Conservation (phyloP, 2,329 filamentous ascomycete genomes). For the Colletotrichum spinosum region DNA sequence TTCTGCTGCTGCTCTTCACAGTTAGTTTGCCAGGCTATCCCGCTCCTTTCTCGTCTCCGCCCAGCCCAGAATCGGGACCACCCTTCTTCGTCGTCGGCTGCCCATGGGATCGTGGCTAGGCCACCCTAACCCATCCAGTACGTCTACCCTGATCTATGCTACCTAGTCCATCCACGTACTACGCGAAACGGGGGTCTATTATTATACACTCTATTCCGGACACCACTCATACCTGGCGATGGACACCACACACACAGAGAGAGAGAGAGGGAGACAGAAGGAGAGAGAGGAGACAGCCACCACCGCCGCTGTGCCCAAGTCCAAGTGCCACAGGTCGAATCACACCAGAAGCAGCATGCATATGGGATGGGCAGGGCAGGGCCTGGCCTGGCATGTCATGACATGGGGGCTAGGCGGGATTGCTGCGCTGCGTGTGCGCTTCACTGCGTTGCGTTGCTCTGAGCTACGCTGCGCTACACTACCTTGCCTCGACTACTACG, state of each 20-base stretch:
- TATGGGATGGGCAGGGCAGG: slow-evolving; percentile 25
- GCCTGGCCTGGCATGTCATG: neutral
- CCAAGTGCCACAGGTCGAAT: slow-evolving; percentile 34
- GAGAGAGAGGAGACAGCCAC: neutral
- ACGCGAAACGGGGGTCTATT: slow-evolving; percentile 31
- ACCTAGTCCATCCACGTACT: neutral
- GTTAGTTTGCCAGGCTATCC: neutral
- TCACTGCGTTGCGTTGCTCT: slow-evolving; percentile 30
- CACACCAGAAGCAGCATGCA: slow-evolving; percentile 36
- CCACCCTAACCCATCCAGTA: slow-evolving; percentile 14
- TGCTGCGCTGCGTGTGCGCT: slow-evolving; percentile 27
- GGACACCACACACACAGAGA: too few relatives aligned
- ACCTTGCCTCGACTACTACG: neutral
- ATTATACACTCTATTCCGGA: slow-evolving; percentile 20
- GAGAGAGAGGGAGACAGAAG: too few relatives aligned
- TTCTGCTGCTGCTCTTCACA: too few relatives aligned
- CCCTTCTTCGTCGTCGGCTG: slow-evolving; percentile 13
- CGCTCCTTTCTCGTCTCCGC: slow-evolving; percentile 10
- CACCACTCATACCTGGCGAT: too few relatives aligned
- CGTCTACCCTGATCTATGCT: slow-evolving; percentile 1
- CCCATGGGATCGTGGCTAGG: slow-evolving; percentile 3
- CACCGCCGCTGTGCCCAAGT: slow-evolving; percentile 26
- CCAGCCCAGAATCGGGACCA: slow-evolving; percentile 9
- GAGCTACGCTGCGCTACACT: slow-evolving; percentile 18
- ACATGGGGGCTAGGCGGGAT: slow-evolving; percentile 22